phyloP scores from a whole-genome alignment of 2,329 filamentous ascomycete genomes.

The Stemphylium lycopersici region DNA sequence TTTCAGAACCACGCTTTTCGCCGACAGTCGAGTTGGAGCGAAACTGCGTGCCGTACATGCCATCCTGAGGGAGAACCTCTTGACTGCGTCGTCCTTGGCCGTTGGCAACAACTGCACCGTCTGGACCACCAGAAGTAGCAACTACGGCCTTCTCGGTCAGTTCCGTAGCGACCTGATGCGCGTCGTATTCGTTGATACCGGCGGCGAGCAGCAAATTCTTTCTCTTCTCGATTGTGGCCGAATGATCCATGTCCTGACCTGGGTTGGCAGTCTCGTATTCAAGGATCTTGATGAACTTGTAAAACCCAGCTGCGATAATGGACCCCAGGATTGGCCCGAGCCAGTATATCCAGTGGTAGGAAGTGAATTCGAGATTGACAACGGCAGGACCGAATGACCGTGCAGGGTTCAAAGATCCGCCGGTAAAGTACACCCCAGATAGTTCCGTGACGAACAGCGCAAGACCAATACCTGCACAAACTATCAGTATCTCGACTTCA shows the following conservation, averaged over 20 bases:
- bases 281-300: constrained; percentile 51
- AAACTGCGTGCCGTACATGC: constrained; percentile 19
- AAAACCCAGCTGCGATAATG: constrained; percentile 56
- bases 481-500: neutral
- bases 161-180: constrained; percentile 20
- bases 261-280: constrained; percentile 42
- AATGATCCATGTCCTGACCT: constrained; percentile 32
- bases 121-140: constrained; percentile 8
- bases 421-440: constrained; percentile 51
- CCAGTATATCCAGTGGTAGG: constrained; percentile 50
- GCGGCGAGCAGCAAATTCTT: constrained; percentile 22
- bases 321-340: constrained; percentile 50
- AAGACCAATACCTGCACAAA: constrained; percentile 60
- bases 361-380: constrained; percentile 44
- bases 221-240: constrained; percentile 15
- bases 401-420: constrained; percentile 53
- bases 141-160: constrained; percentile 17
- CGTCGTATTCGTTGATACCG: constrained; percentile 25
- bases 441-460: constrained; percentile 64
- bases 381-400: constrained; percentile 54
- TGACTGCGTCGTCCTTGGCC: constrained; percentile 14
- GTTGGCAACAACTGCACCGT: constrained; percentile 14
- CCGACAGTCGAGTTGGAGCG: constrained; percentile 2
- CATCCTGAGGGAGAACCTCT: constrained; percentile 3
- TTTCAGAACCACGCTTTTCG: constrained; percentile 16